These are phyloP conservation scores for Coniosporium apollinis DNA, from an alignment of 495 filamentous ascomycete species.

Conservation along the genomic window DNA sequence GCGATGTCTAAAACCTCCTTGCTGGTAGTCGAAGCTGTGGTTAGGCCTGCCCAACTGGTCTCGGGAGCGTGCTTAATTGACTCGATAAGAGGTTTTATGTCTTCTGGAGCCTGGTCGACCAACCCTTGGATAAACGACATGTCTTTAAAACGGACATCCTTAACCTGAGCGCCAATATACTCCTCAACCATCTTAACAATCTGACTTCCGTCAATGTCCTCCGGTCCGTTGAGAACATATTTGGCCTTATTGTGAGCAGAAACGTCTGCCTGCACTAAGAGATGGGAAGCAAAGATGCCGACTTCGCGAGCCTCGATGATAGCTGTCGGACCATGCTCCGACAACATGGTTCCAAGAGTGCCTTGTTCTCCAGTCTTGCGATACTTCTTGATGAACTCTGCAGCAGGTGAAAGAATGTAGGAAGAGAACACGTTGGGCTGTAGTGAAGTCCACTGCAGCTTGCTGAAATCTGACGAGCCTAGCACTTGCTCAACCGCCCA, in stretches of 20 bases:
- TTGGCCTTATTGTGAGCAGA: conserved; percentile 23
- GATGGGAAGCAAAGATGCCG: conserved; percentile 26
- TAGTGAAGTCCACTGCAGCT: conserved; percentile 30
- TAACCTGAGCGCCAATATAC: conserved; percentile 21
- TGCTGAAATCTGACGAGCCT: conserved; percentile 22
- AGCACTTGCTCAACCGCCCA: conserved; percentile 32
- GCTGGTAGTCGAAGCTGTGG: conserved; percentile 22
- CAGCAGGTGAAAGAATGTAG: conserved; percentile 15
- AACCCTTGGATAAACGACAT: conserved; percentile 18
- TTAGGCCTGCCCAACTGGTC: conserved; percentile 19
- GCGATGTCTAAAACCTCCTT: no score
- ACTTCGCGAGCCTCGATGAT: conserved; percentile 26
- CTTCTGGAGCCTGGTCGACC: conserved; percentile 1
- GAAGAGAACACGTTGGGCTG: conserved; percentile 27
- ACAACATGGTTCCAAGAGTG: conserved; percentile 8
- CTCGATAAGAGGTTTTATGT: conserved; percentile 14
- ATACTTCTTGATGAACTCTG: conserved; percentile 17
- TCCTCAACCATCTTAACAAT: conserved; percentile 27
- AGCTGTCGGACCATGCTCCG: conserved; percentile 23
- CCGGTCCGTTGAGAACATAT: conserved; percentile 30
- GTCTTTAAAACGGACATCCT: conserved; percentile 26
- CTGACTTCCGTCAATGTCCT: conserved; percentile 25
- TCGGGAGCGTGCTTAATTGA: conserved; percentile 15
- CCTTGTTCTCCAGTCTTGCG: conserved; percentile 26
- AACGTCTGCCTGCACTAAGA: conserved; percentile 21